These are phyloP conservation scores for Fragaria ananassa DNA, from an alignment of 306 rosid genomes.

Conservation along the genomic window DNA sequence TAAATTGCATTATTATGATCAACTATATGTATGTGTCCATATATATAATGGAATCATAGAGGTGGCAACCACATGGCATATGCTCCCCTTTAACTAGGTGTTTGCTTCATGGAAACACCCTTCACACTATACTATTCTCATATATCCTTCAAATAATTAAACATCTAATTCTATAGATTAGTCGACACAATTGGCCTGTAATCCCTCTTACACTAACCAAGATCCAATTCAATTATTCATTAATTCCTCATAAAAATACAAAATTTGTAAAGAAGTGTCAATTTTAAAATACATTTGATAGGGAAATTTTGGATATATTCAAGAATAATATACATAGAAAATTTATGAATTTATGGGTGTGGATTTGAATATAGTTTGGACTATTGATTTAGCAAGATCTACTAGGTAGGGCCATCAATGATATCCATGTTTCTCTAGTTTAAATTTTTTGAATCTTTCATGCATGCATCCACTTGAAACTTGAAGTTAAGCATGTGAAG, in stretches of 20 bases:
- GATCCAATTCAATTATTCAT: neutral
- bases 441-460: neutral
- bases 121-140: conserved; percentile 36
- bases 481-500: conserved; percentile 27
- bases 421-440: neutral
- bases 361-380: neutral
- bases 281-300: too few species aligned
- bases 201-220: neutral
- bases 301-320: too few species aligned
- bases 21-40: conserved; percentile 8
- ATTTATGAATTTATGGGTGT: neutral
- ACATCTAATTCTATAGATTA: conserved; percentile 15
- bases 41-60: conserved; percentile 15
- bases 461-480: neutral
- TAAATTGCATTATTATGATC: conserved; percentile 25
- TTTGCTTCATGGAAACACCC: conserved; percentile 56
- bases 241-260: neutral
- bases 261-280: too few species aligned
- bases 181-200: neutral
- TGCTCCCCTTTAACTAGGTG: conserved; percentile 46
- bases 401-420: conserved; percentile 6
- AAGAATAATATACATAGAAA: neutral
- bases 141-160: conserved; percentile 18
- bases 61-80: conserved; percentile 80
- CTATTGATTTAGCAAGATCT: conserved; percentile 6